These are phyloP conservation scores for Tetradesmus lagerheimii DNA, from an alignment of 139 green algal genomes.

Conservation along the genomic window DNA sequence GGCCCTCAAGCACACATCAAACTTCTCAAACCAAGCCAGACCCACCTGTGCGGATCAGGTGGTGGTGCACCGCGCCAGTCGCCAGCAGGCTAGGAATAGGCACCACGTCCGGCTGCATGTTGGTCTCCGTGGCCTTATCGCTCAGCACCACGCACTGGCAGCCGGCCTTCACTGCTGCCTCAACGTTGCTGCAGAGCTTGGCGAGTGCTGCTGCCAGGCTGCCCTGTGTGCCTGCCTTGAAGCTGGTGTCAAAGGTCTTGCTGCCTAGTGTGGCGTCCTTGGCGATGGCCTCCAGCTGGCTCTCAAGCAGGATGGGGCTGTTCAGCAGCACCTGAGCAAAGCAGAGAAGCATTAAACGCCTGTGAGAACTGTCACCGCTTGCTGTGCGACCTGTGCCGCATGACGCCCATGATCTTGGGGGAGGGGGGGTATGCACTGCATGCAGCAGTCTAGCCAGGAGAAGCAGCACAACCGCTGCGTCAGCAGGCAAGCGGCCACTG, in stretches of 20 bases:
- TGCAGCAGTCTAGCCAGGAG: too few relatives aligned
- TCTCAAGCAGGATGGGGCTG: slow-evolving; percentile 93
- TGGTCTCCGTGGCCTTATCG: slow-evolving; percentile 59
- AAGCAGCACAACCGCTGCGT: too few relatives aligned
- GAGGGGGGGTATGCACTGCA: too few relatives aligned
- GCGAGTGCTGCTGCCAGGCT: slow-evolving; percentile 72
- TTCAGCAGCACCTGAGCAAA: slow-evolving; percentile 75
- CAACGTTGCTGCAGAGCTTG: slow-evolving; percentile 82
- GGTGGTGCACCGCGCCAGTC: slow-evolving; percentile 96
- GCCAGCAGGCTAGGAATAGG: slow-evolving; percentile 95
- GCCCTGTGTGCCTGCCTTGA: slow-evolving; percentile 67
- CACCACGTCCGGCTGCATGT: slow-evolving; percentile 61
- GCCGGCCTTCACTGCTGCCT: slow-evolving; percentile 88
- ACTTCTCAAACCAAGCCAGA: too few relatives aligned
- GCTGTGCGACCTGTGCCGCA: too few relatives aligned
- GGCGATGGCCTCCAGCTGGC: slow-evolving; percentile 85
- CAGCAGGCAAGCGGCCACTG: too few relatives aligned
- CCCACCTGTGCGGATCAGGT: slow-evolving; percentile 91
- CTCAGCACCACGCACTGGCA: slow-evolving; percentile 85
- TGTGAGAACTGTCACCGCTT: too few relatives aligned
- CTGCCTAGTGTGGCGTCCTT: slow-evolving; percentile 62
- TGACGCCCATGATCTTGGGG: too few relatives aligned
- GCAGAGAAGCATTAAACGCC: background rate
- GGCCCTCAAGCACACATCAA: too few relatives aligned
- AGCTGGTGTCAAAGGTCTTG: slow-evolving; percentile 74